Base-by-base conservation (phyloP, 2,329 filamentous ascomycete species). In the Fusarium sp. region DNA sequence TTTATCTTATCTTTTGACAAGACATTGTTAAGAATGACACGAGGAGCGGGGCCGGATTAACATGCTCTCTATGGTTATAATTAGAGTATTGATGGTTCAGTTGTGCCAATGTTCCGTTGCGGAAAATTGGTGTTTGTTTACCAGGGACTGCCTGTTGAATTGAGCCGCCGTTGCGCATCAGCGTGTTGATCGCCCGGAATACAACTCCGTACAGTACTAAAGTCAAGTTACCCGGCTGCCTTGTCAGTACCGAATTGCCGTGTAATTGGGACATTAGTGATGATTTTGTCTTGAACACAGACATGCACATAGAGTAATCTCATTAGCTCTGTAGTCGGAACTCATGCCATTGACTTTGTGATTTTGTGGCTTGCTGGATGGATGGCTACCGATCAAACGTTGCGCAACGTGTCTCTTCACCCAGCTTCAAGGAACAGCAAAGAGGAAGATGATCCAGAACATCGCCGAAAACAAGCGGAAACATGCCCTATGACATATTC, bases 1-100 rank as follows among this genome's bases (percentile, higher is more conserved):
- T 40, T 20, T 65, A 65, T 65, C 62, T 65, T 65, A 65, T 65
- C 62, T 43, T 38, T 51, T 65, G 40, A 64, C 49, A 64, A 58
- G 32, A 64, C 49, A 64, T 48, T 62, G 22, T 32, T 16, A n/a
- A 34, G 6, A 24, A 25, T 38, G 22, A 25, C 22, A 44, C 15
- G 22, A 53, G 30, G 16, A 32, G 57, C 25, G 51, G 45, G 40
- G 12, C 38, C 51, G 45, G 51, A 32, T 49, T 9, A 58, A 59
- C 20, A 47, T 29, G 45, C 3, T 52, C 25, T 25, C 38, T 32
- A 48, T 58, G 25, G 41, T 44, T 56, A 63, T 47, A 47, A 34
- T 25, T 38, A 20, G 48, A 25, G 13, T 22, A 1, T 29, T 16
- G 1, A 27, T 8, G 32, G 8, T 52, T 15, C 5, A 32, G 18